Percentiles rank a stretch among this genome's conserved stretches.
phyloP scores from a whole-genome alignment of 2,329 filamentous ascomycete genomes.

The Pseudovirgaria hyperparasitica region DNA sequence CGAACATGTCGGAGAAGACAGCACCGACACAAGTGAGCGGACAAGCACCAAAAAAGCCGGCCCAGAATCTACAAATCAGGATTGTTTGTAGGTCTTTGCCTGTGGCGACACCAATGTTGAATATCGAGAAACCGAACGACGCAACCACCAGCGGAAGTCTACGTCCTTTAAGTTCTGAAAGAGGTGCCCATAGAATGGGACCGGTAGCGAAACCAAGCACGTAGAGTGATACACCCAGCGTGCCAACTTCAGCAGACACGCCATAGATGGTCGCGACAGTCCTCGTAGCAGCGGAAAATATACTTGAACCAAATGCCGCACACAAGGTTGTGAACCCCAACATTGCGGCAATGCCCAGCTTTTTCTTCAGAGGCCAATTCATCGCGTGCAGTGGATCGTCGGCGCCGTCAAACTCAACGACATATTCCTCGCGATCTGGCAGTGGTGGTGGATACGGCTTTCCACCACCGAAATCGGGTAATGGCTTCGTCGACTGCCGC shows the following conservation, averaged over 20 bases:
- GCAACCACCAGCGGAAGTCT: conserved; percentile 35
- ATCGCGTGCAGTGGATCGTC: conserved; percentile 76
- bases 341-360: conserved; percentile 55
- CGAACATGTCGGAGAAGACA: conserved; percentile 45
- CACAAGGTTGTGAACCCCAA: conserved; percentile 63
- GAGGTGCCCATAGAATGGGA: conserved; percentile 32
- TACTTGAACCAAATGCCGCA: conserved; percentile 48
- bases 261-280: conserved; percentile 24
- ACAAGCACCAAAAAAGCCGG: conserved; percentile 41
- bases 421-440: conserved; percentile 61
- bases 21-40: conserved; percentile 39
- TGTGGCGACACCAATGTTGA: conserved; percentile 35
- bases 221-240: conserved; percentile 36
- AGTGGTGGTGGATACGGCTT: conserved; percentile 61
- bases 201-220: conserved; percentile 38
- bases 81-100: conserved; percentile 41
- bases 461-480: conserved; percentile 60
- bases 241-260: conserved; percentile 36
- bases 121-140: conserved; percentile 39
- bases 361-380: conserved; percentile 74
- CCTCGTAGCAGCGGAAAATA: conserved; percentile 28
- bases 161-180: conserved; percentile 38
- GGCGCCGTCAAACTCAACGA: conserved; percentile 70
- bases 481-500: conserved; percentile 40
- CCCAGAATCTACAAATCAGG: conserved; percentile 39